Conservation (phyloP, 768 basidiomycete species). For the Lentinula raphanica region DNA sequence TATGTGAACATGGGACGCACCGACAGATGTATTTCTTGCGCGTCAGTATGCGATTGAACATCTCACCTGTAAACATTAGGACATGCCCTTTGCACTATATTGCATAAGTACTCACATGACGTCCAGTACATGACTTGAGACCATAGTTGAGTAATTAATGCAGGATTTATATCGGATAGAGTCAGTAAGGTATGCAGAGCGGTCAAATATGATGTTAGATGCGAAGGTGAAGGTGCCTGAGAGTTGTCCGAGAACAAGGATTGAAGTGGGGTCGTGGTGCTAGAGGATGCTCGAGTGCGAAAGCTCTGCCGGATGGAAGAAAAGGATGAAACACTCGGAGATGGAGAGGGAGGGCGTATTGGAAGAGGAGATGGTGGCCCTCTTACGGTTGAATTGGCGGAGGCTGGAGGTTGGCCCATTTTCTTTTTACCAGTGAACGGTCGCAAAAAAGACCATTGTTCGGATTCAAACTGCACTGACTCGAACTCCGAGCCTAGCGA, state of each 20-base stretch:
- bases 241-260: conserved; percentile 44
- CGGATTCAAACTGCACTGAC: conserved; percentile 87
- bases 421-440: conserved; percentile 66
- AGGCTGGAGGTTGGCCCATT: conserved; percentile 20
- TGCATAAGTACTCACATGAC: conserved; percentile 59
- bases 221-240: conserved; percentile 38
- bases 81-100: neutral
- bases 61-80: conserved; percentile 49
- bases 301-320: conserved; percentile 68
- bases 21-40: conserved; percentile 94
- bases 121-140: conserved; percentile 99
- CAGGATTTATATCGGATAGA: conserved; percentile 87
- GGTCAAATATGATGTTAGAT: conserved; percentile 76
- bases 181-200: conserved; percentile 80
- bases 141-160: conserved; percentile 84
- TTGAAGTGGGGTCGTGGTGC: conserved; percentile 37
- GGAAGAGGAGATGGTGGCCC: conserved; percentile 23
- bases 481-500: conserved; percentile 76
- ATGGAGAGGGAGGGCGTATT: conserved; percentile 35
- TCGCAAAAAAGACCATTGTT: conserved; percentile 82
- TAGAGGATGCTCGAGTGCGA: conserved; percentile 42
- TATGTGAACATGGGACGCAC: conserved; percentile 28
- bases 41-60: conserved; percentile 81
- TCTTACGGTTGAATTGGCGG: conserved; percentile 7
- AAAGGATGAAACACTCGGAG: conserved; percentile 50